A percentile compares a stretch with the other conserved stretches of the same genome.
Evolutionary conservation across 441 rosid species (phyloP).

Genomic region (Erodium chrysanthum): DNA sequence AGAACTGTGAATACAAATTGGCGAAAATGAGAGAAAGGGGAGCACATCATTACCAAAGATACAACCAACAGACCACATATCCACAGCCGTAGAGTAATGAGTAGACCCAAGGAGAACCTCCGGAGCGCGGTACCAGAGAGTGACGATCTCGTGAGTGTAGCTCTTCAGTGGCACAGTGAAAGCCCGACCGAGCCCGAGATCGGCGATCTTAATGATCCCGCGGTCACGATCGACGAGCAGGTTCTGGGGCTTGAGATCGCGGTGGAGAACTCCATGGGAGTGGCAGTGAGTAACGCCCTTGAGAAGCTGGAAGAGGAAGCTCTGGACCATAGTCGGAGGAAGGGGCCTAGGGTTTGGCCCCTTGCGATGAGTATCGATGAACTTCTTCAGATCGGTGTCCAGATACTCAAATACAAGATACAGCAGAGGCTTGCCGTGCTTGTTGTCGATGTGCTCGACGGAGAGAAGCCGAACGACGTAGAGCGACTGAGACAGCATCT

Average conservation of each 20-base stretch:
- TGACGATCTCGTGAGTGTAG: slow-evolving; percentile 89
- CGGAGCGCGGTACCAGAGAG: slow-evolving; percentile 90
- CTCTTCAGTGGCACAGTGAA: slow-evolving; percentile 87
- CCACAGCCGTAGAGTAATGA: slow-evolving; percentile 79
- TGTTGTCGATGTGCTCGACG: slow-evolving; percentile 67
- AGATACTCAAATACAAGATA: slow-evolving; percentile 84
- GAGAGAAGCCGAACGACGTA: slow-evolving; percentile 81
- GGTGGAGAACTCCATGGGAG: slow-evolving; percentile 90
- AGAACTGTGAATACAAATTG: neutral
- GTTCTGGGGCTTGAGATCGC: slow-evolving; percentile 92
- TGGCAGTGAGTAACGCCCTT: slow-evolving; percentile 95
- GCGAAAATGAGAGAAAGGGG: too few species aligned
- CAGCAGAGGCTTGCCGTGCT: slow-evolving; percentile 47
- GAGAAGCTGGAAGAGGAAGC: slow-evolving; percentile 70
- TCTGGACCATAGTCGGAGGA: slow-evolving; percentile 42
- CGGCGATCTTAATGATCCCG: slow-evolving; percentile 81
- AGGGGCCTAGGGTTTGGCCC: slow-evolving; percentile 66
- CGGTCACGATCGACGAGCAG: slow-evolving; percentile 73
- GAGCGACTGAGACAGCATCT: slow-evolving; percentile 84
- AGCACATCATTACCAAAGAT: slow-evolving; percentile 46
- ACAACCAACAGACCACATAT: slow-evolving; percentile 97
- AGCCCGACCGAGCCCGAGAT: slow-evolving; percentile 82
- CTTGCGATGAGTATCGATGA: slow-evolving; percentile 67
- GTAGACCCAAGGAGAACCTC: slow-evolving; percentile 84
- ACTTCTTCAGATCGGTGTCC: slow-evolving; percentile 89